Base-by-base conservation (phyloP, 345 rosid genomes). In the Noccaea caerulescens region DNA sequence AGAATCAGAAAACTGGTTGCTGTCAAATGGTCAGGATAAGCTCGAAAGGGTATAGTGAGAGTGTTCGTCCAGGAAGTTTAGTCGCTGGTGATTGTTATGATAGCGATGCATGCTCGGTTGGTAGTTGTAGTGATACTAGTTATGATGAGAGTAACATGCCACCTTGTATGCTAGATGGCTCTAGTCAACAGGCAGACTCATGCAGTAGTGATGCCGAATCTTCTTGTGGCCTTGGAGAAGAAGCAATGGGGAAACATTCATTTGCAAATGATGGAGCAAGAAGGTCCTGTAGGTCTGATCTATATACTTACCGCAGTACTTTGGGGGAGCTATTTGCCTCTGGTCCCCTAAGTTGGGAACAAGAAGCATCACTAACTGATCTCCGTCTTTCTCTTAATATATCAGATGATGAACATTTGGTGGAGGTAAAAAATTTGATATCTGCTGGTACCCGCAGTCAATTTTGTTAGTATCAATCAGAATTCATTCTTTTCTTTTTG, bases 261-360 rank as follows among this genome's bases (percentile, higher is more conserved):
- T 38, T 65, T 9, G 77, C 62, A 66, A 78, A 76, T 54, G 80
- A 81, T 59, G 69, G 77, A 75, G 85, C 75, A 54, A 82, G 69
- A 47, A 87, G 81, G 52, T 77, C 82, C 38, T 90, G 86, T 82
- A 84, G 81, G 70, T 71, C 84, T 54, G 98, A 89, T 67, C 80
- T 87, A 69, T 85, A 78, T 69, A 90, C 92, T 18, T 89, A 84
- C 75, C 83, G 85, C 56, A 72, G 73, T 69, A 88, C 87, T 2
- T 66, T 89, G 70, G 85, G 79, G 76, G 89, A 82, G 46, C 72
- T 89, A 65, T 81, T 84, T 73, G 92, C 93, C 39, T 91, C 88
- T 25, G 96, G 97, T 57, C 84, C 98, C 39, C 37, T 92, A 58
- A 87, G 84, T 76, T 90, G 96, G 98, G 98, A 92, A 69, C 87